These are phyloP conservation scores for Leccinum barrowsii DNA, from an alignment of 768 basidiomycete species.

Conservation along the genomic window DNA sequence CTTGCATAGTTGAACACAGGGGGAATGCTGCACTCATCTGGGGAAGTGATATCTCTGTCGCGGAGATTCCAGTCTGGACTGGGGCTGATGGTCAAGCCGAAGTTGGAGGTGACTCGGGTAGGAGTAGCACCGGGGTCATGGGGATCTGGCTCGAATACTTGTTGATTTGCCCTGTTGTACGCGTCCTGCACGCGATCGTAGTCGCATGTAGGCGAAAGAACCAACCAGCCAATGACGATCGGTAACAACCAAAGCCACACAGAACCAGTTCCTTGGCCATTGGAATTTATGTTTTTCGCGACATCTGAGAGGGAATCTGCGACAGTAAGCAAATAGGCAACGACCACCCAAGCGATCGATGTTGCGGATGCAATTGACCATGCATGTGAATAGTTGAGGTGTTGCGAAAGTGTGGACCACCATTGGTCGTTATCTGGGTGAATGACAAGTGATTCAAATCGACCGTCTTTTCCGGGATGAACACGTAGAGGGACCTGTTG, in stretches of 20 bases:
- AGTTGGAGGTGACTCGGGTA: neutral
- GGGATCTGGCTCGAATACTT: neutral
- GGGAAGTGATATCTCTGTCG: no score
- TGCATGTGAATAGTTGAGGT: no score
- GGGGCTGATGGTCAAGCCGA: neutral
- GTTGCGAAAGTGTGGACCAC: no score
- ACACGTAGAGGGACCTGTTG: no score
- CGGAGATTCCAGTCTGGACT: neutral
- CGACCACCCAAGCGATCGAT: no score
- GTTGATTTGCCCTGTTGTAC: constrained; percentile 6
- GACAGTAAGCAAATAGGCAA: no score
- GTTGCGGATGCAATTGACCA: no score
- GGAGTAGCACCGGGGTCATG: neutral
- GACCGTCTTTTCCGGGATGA: no score
- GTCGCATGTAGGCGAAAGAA: neutral
- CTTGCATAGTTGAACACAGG: no score
- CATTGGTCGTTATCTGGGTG: no score
- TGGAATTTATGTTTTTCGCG: constrained; percentile 23
- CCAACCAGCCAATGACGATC: neutral
- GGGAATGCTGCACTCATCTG: no score
- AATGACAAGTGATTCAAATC: no score
- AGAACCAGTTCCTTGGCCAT: constrained; percentile 36
- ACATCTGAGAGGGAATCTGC: constrained; percentile 10
- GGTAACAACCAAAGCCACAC: constrained; percentile 38
- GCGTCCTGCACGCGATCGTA: constrained; percentile 18